Percentiles rank a stretch among this genome's conserved stretches.
phyloP scores from a whole-genome alignment of 345 rosid species.

The Euphorbia tirucalli region DNA sequence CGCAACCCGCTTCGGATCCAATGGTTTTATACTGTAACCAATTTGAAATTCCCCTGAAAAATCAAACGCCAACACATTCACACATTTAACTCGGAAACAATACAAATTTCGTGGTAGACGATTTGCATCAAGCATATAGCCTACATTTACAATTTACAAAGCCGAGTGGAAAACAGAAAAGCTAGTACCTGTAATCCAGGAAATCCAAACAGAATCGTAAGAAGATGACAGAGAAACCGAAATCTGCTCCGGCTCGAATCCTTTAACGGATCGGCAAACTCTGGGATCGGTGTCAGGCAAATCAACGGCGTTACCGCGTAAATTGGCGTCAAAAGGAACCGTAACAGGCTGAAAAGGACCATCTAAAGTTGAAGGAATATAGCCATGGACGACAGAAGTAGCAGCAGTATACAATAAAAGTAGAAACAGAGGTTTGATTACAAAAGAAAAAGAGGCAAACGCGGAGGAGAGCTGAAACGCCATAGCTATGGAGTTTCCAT shows the following conservation, averaged over 20 bases:
- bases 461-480: not conserved
- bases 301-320: constrained; percentile 64
- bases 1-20: constrained; percentile 47
- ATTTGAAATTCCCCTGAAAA: constrained; percentile 57
- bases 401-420: not conserved
- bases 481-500: not conserved
- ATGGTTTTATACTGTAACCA: constrained; percentile 44
- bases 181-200: constrained; percentile 66
- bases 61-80: not conserved
- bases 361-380: constrained; percentile 51
- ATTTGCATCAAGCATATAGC: not conserved
- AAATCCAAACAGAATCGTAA: constrained; percentile 65
- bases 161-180: too few species aligned
- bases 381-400: not conserved
- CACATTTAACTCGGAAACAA: not conserved
- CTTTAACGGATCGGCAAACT: constrained; percentile 50
- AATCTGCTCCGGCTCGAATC: constrained; percentile 66
- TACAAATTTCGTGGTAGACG: not conserved
- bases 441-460: not conserved
- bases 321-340: constrained; percentile 48
- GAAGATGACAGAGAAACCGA: constrained; percentile 53
- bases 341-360: constrained; percentile 71
- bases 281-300: constrained; percentile 63
- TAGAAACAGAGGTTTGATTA: not conserved
- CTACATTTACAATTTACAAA: not conserved